phyloP scores from a whole-genome alignment of 2,329 filamentous ascomycete species.

The Xylariales sp. region DNA sequence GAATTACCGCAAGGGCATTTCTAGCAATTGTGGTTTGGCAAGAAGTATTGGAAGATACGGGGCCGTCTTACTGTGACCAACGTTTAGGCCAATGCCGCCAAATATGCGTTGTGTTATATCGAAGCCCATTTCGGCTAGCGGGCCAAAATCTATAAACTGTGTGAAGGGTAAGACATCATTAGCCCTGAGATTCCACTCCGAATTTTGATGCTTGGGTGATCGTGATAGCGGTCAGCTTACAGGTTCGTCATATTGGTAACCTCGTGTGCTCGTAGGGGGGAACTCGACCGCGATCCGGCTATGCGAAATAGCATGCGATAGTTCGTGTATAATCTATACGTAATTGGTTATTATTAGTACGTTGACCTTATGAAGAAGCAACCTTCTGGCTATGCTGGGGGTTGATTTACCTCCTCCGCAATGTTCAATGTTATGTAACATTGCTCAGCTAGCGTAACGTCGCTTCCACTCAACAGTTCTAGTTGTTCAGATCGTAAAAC shows the following conservation, averaged over 20 bases:
- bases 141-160: conserved; percentile 19
- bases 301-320: neutral
- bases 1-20: neutral
- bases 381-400: neutral
- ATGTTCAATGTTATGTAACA: neutral
- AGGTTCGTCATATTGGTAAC: neutral
- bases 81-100: neutral
- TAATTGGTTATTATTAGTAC: neutral
- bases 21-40: neutral
- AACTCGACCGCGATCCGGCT: neutral
- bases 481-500: neutral
- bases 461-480: neutral
- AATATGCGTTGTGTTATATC: conserved; percentile 2
- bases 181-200: neutral
- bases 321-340: conserved; percentile 19
- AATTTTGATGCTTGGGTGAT: neutral
- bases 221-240: neutral
- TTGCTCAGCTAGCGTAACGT: conserved; percentile 17
- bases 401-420: conserved; percentile 12
- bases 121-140: conserved; percentile 15
- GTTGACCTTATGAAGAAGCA: neutral
- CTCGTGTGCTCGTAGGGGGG: neutral
- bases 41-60: neutral
- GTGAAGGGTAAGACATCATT: neutral
- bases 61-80: conserved; percentile 1